Evolutionary conservation across 2,329 filamentous ascomycete genomes (phyloP).

Genomic region (Exophiala dermatitidis): DNA sequence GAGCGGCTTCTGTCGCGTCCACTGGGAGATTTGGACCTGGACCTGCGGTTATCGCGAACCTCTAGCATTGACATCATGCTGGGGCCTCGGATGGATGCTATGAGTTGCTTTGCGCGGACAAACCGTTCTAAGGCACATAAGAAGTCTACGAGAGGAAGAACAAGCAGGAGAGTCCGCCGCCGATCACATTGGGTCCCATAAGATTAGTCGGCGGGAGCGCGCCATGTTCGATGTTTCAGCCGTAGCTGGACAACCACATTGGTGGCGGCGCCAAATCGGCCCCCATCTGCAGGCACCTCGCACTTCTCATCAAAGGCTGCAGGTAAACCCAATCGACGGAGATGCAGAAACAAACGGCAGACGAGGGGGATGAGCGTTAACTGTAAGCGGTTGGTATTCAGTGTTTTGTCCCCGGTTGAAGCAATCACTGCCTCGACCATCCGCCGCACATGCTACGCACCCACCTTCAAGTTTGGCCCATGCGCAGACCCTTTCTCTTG

Average conservation of each 20-base stretch:
- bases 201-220: background rate
- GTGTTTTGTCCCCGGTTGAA: too few species aligned
- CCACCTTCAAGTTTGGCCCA: too few species aligned
- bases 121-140: background rate
- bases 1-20: slow-evolving; percentile 34
- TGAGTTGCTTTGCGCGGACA: background rate
- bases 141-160: background rate
- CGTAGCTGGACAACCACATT: slow-evolving; percentile 9
- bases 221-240: background rate
- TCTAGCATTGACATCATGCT: slow-evolving; percentile 22
- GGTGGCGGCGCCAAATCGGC: slow-evolving; percentile 7
- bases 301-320: slow-evolving; percentile 14
- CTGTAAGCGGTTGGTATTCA: too few species aligned
- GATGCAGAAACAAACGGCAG: slow-evolving; percentile 3
- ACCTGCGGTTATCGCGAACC: slow-evolving; percentile 29
- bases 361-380: background rate
- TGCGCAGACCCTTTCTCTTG: too few species aligned
- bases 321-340: slow-evolving; percentile 1
- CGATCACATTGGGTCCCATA: slow-evolving; percentile 3
- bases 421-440: too few species aligned
- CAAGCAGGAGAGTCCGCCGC: slow-evolving; percentile 4
- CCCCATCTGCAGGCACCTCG: slow-evolving; percentile 14
- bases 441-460: too few species aligned
- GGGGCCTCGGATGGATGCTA: background rate
- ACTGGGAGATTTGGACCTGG: slow-evolving; percentile 40